Percentiles rank a stretch among this genome's conserved stretches.
Evolutionary conservation across 768 basidiomycete genomes (phyloP).

Genomic region (Phanerochaete carnosa): DNA sequence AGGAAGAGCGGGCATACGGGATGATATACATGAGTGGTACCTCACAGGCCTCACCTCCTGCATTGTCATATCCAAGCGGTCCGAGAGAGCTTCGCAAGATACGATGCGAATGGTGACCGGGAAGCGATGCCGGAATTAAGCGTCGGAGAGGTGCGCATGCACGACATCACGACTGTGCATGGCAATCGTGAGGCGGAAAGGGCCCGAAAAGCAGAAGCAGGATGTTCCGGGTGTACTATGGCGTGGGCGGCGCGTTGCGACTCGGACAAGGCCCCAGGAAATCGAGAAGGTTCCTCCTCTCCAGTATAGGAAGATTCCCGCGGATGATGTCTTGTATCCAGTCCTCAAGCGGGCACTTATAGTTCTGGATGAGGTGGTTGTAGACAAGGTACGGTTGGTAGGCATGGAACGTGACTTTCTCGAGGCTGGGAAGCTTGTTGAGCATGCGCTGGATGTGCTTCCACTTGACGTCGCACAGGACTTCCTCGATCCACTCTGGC

Average conservation of each 20-base stretch:
- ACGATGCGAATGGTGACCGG: background rate
- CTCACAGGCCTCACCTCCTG: too few species aligned
- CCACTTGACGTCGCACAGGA: conserved; percentile 5
- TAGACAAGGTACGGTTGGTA: background rate
- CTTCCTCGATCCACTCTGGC: conserved; percentile 1
- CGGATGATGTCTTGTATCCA: background rate
- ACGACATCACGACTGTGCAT: background rate
- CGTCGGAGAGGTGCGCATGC: background rate
- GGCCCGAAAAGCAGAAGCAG: too few species aligned
- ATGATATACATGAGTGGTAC: too few species aligned
- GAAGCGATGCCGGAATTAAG: background rate
- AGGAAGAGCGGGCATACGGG: too few species aligned
- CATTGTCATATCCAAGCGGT: background rate
- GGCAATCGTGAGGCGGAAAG: too few species aligned
- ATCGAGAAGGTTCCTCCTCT: background rate
- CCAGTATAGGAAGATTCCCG: background rate
- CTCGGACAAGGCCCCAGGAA: background rate
- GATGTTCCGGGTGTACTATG: too few species aligned
- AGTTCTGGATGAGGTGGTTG: background rate
- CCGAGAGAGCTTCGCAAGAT: background rate
- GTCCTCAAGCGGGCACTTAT: background rate
- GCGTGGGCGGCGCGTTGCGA: background rate
- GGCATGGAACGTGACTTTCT: background rate
- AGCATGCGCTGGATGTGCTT: background rate
- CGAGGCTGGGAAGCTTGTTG: background rate